Base-by-base conservation (phyloP, 805 yeast species). In the Wickerhamomyces hampshirensis region DNA sequence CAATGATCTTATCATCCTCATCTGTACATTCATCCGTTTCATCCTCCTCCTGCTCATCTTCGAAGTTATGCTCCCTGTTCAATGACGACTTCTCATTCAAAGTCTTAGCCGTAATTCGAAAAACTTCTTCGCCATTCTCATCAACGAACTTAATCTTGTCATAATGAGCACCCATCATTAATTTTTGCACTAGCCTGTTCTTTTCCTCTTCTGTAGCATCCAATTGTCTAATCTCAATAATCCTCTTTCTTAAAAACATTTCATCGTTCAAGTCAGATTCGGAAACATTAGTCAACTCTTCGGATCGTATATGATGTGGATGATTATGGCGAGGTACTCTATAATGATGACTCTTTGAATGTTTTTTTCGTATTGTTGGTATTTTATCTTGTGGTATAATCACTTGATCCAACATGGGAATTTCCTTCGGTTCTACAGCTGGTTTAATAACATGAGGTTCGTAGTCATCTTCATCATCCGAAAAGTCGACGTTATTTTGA, bases 91-190 rank as follows among this genome's bases (percentile, higher is more conserved):
- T 39, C 38, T 6, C 30, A 7, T 28, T 19, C 1, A 28, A 18
- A 2, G 32, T 35, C 16, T 41, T 35, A 17, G 55, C 50, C 7
- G 44, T 33, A 6, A 51, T 59, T 32, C 56, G 55, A 26, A 44
- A 39, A 4, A 50, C 51, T 28, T 51, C 50, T 17, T 45, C 50
- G 7, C 51, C 55, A 13, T 56, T 35, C 32, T 43, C 38, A 47
- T 56, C 43, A 44, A 47, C 50, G 51, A 58, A 48, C 54, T 61
- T 60, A 23, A 68, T 53, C 43, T 71, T 74, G 40, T 72, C 74
- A 40, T 73, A 69, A 41, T 75, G 77, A 30, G 83, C 75, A 6
- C 81, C 76, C 73, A 81, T 77, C 87, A 80, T 80, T 35, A 81
- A 59, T 42, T 71, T 66, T 30, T 83, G 84, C 13, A 79, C 75